Evolutionary conservation across 192 early-diverging fungal genomes (phyloP), one percentile per base, ranked within the genome.

Genomic region (Pilaira anomala): DNA sequence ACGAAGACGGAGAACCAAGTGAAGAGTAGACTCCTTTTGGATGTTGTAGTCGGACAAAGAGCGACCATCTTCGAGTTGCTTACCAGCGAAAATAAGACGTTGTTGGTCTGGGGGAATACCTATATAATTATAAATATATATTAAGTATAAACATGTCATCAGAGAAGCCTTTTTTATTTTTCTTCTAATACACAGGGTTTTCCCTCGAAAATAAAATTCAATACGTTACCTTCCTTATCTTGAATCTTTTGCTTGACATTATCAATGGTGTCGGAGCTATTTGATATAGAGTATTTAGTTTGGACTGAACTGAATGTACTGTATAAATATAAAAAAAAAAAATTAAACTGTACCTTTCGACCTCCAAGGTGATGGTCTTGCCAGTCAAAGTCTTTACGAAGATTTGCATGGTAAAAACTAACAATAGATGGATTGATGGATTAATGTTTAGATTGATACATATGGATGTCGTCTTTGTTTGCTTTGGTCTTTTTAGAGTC

Each of bases 41-140:
- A 99, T 99, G 93, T 98, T 99, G 88, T 99, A 98, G 88, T 98
- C 97, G 63, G 93, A 90, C 24, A 99, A 88, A 48, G 89, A 90
- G 74, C 95, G 92, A 73, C 91, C 95, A 81, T 99, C 97, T 85
- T 99, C 97, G 72, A 99, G 91, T 84, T 99, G 97, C 89, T 99
- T 99, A 69, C 97, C 97, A 77, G 97, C 97, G 78, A 98, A 97
- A 75, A 98, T 98, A 50, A 98, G 82, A 77, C 97, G 94, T 83
- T 98, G 97, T 81, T 98, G 97, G 74, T 98, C 97, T 66, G 97
- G 97, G 69, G 95, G 95, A 77, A 98, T 98, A 61, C 91, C 85
- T 87, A 62, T 61, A 11, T 8, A 72, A 41, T 53, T 25, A 3
- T 13, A 36, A 18, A 50, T 18, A 13, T 8, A 48, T 19, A 22